Evolutionary conservation across 192 early-diverging fungal species (phyloP).

Genomic region (Mortierella hygrophila): DNA sequence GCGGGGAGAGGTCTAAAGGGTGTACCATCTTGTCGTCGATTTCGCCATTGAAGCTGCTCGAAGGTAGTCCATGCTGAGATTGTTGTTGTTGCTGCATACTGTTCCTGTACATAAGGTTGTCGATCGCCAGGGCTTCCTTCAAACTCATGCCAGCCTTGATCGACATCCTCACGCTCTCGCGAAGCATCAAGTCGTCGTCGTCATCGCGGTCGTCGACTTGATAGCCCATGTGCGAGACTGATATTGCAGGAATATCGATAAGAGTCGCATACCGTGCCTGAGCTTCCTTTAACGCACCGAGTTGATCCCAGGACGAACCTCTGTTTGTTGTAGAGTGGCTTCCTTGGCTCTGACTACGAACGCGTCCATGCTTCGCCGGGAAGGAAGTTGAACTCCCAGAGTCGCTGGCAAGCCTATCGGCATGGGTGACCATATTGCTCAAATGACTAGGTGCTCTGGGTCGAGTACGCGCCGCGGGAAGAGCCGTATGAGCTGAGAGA

Average conservation of each 20-base stretch:
- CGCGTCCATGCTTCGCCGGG: neutral
- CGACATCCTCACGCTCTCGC: neutral
- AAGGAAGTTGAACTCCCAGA: neutral
- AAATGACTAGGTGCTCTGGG: slow-evolving; percentile 31
- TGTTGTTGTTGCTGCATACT: neutral
- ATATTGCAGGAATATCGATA: slow-evolving; percentile 8
- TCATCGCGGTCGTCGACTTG: neutral
- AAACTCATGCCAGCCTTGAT: slow-evolving; percentile 5
- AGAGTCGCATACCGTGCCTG: slow-evolving; percentile 17
- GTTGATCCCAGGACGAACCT: slow-evolving; percentile 10
- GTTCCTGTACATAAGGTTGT: neutral
- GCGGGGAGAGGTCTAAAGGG: slow-evolving; percentile 30
- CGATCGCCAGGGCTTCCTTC: slow-evolving; percentile 8
- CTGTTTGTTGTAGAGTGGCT: neutral
- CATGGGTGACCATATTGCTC: slow-evolving; percentile 28
- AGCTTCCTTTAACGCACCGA: neutral
- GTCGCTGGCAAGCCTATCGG: neutral
- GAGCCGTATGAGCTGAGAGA: neutral
- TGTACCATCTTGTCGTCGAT: slow-evolving; percentile 24
- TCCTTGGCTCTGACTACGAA: slow-evolving; percentile 32
- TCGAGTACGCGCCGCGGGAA: neutral
- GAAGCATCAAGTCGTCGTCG: neutral
- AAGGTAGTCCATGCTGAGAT: neutral
- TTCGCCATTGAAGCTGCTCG: neutral
- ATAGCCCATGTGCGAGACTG: neutral